Conservation (phyloP, 805 yeast species). For the Yamadazyma nakazawae region DNA sequence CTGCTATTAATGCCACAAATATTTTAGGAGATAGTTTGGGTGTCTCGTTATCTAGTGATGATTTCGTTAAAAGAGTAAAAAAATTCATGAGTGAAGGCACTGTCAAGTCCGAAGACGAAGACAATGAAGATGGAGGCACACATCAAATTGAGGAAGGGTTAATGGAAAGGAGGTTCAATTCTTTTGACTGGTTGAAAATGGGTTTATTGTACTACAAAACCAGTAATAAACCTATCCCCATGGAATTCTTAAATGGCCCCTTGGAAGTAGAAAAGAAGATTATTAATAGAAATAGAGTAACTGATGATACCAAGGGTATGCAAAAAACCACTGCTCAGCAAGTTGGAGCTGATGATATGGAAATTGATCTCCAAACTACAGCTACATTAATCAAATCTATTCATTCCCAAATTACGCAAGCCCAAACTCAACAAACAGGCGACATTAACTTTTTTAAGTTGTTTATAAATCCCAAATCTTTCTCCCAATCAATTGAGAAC, state of each 20-base stretch:
- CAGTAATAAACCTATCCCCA: slow-evolving; percentile 46
- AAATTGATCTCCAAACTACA: slow-evolving; percentile 55
- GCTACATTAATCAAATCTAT: slow-evolving; percentile 60
- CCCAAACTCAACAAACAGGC: slow-evolving; percentile 21
- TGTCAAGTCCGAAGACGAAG: neutral
- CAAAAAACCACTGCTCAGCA: slow-evolving; percentile 51
- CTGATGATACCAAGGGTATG: slow-evolving; percentile 42
- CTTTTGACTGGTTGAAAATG: slow-evolving; percentile 56
- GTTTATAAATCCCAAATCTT: slow-evolving; percentile 72
- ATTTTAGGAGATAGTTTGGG: slow-evolving; percentile 56
- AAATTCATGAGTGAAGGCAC: slow-evolving; percentile 17
- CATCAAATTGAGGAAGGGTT: slow-evolving; percentile 9
- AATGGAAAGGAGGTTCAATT: slow-evolving; percentile 31
- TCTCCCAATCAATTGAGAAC: slow-evolving; percentile 78
- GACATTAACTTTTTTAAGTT: slow-evolving; percentile 59
- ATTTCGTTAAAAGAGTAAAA: slow-evolving; percentile 40
- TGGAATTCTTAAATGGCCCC: slow-evolving; percentile 71
- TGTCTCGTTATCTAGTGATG: slow-evolving; percentile 46
- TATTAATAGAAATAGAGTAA: slow-evolving; percentile 28
- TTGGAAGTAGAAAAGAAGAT: slow-evolving; percentile 55
- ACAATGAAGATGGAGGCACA: slow-evolving; percentile 9
- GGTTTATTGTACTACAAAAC: slow-evolving; percentile 50
- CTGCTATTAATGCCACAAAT: slow-evolving; percentile 61
- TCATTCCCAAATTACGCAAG: slow-evolving; percentile 35
- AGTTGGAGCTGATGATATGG: slow-evolving; percentile 50